A percentile compares a stretch with the other conserved stretches of the same genome.
Evolutionary conservation across 192 early-diverging fungal species (phyloP).

Genomic region (Paraglomus occultum): DNA sequence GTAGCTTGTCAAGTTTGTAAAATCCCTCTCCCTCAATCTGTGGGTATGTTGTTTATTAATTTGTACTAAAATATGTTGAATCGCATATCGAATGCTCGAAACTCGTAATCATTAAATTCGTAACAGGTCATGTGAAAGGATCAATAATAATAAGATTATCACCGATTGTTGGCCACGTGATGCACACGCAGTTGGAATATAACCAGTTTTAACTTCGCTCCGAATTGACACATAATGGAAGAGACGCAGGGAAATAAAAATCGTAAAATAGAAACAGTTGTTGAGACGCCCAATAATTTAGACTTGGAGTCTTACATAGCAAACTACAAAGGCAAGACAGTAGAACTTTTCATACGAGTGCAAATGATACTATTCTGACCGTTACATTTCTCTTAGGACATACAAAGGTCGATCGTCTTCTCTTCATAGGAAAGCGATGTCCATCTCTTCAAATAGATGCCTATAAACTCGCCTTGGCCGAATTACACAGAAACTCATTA

Average conservation of each 20-base stretch:
- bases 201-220: too few relatives aligned
- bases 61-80: too few relatives aligned
- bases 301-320: constrained; percentile 65
- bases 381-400: constrained; percentile 46
- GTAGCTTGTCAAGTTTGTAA: too few relatives aligned
- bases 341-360: neutral
- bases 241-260: constrained; percentile 40
- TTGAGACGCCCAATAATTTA: constrained; percentile 50
- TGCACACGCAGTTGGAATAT: too few relatives aligned
- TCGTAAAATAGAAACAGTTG: constrained; percentile 41
- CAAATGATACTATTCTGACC: neutral
- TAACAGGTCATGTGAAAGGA: too few relatives aligned
- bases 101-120: too few relatives aligned
- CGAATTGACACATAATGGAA: too few relatives aligned
- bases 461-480: constrained; percentile 58
- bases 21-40: too few relatives aligned
- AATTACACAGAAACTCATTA: constrained; percentile 47
- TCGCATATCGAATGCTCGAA: too few relatives aligned
- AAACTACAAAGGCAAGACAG: constrained; percentile 58
- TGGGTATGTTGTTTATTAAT: too few relatives aligned
- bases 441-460: constrained; percentile 67
- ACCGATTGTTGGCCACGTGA: too few relatives aligned
- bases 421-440: constrained; percentile 74
- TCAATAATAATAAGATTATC: too few relatives aligned
- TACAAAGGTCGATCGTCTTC: constrained; percentile 64